Evolutionary conservation across 2,329 filamentous ascomycete genomes (phyloP), one percentile per base, ranked within the genome.

Genomic region (Apiospora malaysiana): DNA sequence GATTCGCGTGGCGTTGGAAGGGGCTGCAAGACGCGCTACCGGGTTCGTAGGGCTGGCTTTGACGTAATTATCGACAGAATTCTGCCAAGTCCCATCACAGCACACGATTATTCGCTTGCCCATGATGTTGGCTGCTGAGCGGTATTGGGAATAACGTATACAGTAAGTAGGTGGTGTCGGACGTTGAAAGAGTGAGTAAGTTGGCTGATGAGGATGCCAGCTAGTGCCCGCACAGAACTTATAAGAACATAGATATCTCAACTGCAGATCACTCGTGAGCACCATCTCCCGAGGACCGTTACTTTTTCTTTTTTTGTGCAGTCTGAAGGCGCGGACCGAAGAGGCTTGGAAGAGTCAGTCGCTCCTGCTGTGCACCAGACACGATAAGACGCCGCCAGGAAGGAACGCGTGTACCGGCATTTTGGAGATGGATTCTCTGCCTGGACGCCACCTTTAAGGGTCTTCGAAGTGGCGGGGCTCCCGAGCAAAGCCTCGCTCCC

Each of bases 1-100:
- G 70, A 91, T 87, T 27, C 88, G 86, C 21, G 88, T 90, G 56
- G 91, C 87, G 72, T 91, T 91, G 68, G 88, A 89, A 0, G 88
- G 86, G 23, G 87, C 78, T 73, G 88, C 85, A 46, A 86, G 78
- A 21, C 77, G 82, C n/a, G 82, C 81, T 47, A 80, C 74, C 18
- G 79, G 78, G 40, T 81, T 79, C 47, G 79, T 76, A 12, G 83
- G 70, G 18, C 78, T 79, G 1, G 81, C 77, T 75, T 85, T 83
- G 49, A 81, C 78, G 74, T 83, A 85, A 65, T 85, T 85, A 67
- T 83, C 84, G 76, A 87, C 85, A 77, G 85, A 84, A 73, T 87
- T 85, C 81, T 86, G 85, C 86, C 85, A 88, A 4, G 86, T 88
- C 23, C 86, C 86, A 75, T 88, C 86, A 74, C 86, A 88, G 72